phyloP scores from a whole-genome alignment of 2,329 filamentous ascomycete species.

The Phyllosticta citriasiana region DNA sequence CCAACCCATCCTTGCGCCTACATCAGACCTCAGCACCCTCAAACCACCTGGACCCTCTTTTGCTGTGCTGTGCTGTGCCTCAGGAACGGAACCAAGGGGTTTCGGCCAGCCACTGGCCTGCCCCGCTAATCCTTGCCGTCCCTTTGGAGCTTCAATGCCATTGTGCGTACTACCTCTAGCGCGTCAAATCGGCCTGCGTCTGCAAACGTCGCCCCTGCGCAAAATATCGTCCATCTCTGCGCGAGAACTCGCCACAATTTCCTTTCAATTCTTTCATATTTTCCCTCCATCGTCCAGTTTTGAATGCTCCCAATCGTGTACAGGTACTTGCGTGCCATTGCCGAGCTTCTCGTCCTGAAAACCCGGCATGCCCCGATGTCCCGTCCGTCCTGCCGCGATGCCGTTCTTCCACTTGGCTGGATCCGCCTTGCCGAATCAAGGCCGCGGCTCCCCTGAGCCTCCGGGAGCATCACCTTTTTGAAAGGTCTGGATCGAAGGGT shows the following conservation, averaged over 20 bases:
- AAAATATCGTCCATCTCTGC: neutral
- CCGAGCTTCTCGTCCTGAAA: neutral
- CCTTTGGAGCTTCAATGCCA: neutral
- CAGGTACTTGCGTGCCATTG: neutral
- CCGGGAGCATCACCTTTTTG: neutral
- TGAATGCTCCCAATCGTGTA: neutral
- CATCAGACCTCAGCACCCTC: neutral
- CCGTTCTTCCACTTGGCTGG: neutral
- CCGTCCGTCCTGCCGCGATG: neutral
- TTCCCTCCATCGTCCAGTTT: neutral
- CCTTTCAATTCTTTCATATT: neutral
- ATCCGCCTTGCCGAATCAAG: neutral
- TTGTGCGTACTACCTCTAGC: neutral
- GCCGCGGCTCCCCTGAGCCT: neutral
- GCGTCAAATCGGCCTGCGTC: neutral
- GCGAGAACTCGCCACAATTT: neutral
- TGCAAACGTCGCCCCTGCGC: neutral
- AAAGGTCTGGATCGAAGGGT: neutral
- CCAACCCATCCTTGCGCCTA: neutral
- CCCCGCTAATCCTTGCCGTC: neutral
- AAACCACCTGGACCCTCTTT: neutral
- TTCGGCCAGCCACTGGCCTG: neutral
- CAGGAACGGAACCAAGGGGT: neutral
- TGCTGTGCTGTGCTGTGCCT: neutral
- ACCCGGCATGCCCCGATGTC: neutral